phyloP scores from a whole-genome alignment of 192 early-diverging fungal species.

The Podila epigama region DNA sequence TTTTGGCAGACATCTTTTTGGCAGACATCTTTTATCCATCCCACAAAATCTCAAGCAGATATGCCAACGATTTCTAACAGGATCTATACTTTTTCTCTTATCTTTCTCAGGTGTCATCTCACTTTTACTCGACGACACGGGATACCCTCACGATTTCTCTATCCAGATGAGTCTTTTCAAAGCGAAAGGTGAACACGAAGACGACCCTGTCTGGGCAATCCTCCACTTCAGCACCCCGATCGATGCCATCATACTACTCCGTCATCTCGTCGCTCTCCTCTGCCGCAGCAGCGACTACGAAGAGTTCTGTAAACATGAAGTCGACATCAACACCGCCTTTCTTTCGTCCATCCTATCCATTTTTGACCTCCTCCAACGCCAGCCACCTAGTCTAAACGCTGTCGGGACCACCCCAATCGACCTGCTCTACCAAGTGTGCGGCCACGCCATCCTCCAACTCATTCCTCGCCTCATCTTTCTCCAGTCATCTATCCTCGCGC shows the following conservation, averaged over 20 bases:
- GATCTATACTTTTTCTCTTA: not conserved
- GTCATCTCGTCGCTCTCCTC: slow-evolving; percentile 16
- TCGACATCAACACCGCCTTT: slow-evolving; percentile 8
- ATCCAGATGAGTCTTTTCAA: slow-evolving; percentile 30
- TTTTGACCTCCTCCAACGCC: slow-evolving; percentile 11
- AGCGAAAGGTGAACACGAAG: not conserved
- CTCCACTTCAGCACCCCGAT: slow-evolving; percentile 11
- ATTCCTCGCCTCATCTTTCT: not conserved
- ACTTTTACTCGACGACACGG: not conserved
- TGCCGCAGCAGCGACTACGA: not conserved
- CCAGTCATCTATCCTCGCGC: not conserved
- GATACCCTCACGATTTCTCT: slow-evolving; percentile 14
- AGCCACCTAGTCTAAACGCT: not conserved
- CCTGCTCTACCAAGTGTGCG: slow-evolving; percentile 28
- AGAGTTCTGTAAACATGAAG: slow-evolving; percentile 4
- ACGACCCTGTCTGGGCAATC: slow-evolving; percentile 27
- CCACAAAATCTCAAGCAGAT: no score
- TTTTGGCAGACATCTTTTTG: no score
- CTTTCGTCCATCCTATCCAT: not conserved
- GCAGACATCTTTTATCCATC: no score
- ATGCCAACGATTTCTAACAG: not conserved
- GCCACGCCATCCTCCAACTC: slow-evolving; percentile 8
- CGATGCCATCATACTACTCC: slow-evolving; percentile 16
- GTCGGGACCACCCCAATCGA: slow-evolving; percentile 5
- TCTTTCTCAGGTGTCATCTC: slow-evolving; percentile 1